phyloP scores from a whole-genome alignment of 352 stramenopile genomes.

The Globisporangium parvum region DNA sequence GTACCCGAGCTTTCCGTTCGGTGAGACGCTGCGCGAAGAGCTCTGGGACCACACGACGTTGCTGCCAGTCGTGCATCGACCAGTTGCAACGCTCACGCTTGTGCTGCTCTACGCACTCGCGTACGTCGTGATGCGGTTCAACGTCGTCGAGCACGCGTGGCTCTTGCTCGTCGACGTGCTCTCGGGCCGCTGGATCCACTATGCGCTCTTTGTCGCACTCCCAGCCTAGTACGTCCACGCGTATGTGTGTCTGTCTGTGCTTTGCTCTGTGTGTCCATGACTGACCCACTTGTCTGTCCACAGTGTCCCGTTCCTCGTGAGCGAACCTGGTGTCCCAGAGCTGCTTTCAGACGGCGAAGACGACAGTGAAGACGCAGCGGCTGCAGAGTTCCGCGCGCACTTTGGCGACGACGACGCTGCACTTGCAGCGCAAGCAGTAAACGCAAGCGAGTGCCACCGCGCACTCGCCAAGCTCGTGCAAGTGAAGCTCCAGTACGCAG shows the following conservation, averaged over 20 bases:
- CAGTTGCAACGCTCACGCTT: constrained; percentile 41
- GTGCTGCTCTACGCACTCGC: constrained; percentile 22
- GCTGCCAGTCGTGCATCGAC: constrained; percentile 34
- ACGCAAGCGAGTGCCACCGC: constrained; percentile 30
- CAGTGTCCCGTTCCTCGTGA: constrained; percentile 50
- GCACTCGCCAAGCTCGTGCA: constrained; percentile 53
- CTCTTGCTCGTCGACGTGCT: constrained; percentile 38
- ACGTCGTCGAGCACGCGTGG: constrained; percentile 39
- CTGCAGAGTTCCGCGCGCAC: constrained; percentile 4
- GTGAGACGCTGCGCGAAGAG: constrained; percentile 52
- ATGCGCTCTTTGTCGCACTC: constrained; percentile 44
- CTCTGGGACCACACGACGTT: constrained; percentile 46
- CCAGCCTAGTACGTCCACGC: constrained; percentile 48
- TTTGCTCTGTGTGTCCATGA: background rate
- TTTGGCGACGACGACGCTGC: constrained; percentile 20
- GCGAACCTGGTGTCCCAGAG: constrained; percentile 52
- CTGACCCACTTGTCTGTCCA: background rate
- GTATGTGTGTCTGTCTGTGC: background rate
- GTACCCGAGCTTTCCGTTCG: constrained; percentile 61
- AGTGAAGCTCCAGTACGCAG: constrained; percentile 48
- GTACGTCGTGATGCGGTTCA: constrained; percentile 28
- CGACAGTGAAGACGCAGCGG: constrained; percentile 9
- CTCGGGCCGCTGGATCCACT: constrained; percentile 51
- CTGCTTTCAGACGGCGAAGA: constrained; percentile 48
- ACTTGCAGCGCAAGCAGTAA: constrained; percentile 13